Evolutionary conservation across 2,329 filamentous ascomycete species (phyloP).

Genomic region (Xylaria sp.): DNA sequence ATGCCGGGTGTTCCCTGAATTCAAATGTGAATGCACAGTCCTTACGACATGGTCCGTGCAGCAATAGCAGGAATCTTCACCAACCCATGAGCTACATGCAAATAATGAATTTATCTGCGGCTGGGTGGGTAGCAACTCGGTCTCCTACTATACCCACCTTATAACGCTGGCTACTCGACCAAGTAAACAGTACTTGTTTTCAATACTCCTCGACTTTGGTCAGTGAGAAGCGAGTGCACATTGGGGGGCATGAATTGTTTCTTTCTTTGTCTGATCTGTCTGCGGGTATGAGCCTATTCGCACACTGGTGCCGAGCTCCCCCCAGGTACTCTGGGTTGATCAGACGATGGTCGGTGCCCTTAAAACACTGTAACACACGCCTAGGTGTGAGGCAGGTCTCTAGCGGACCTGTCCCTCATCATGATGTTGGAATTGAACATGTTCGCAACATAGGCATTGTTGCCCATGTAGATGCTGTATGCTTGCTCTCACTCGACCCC

Average conservation of each 20-base stretch:
- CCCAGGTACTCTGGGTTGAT: conserved; percentile 27
- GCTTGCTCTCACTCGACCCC: conserved; percentile 30
- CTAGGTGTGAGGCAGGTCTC: conserved; percentile 20
- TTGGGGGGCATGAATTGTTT: conserved; percentile 8
- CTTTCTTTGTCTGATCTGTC: conserved; percentile 5
- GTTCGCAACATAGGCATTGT: conserved; percentile 98
- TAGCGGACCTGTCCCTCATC: conserved; percentile 25
- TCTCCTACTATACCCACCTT: neutral
- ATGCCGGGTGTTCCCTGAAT: no score
- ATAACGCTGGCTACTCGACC: neutral
- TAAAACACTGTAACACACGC: conserved; percentile 7
- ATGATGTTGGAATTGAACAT: conserved; percentile 52
- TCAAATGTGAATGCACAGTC: no score
- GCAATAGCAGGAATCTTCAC: no score
- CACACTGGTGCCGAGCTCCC: conserved; percentile 30
- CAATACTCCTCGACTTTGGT: neutral
- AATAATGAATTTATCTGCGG: no score
- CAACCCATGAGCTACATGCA: no score
- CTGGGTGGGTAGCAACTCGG: no score
- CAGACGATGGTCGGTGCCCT: conserved; percentile 22
- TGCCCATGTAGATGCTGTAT: conserved; percentile 90
- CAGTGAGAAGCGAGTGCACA: neutral
- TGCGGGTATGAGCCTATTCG: conserved; percentile 33
- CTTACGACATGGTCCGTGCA: conserved; percentile 5
- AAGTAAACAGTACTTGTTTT: neutral